These are phyloP conservation scores for Roridomyces roridus DNA, from an alignment of 768 basidiomycete species.

Conservation along the genomic window DNA sequence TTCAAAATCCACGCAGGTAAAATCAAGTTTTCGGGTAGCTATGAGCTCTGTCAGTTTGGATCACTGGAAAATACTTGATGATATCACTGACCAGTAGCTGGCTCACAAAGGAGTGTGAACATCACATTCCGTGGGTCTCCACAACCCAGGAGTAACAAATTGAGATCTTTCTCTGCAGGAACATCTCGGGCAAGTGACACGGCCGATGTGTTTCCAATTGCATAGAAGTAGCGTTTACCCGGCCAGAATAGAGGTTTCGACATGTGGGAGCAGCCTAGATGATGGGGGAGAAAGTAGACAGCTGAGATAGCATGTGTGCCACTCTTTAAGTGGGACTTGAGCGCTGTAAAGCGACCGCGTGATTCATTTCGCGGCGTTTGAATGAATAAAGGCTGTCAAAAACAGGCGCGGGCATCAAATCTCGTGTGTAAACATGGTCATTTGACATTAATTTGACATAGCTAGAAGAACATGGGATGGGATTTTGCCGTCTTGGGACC, in stretches of 20 bases:
- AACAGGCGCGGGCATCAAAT: no score
- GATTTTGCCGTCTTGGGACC: no score
- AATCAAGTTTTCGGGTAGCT: slow-evolving; percentile 44
- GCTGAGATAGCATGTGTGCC: no score
- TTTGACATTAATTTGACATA: no score
- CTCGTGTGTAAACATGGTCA: no score
- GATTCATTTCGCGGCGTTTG: no score
- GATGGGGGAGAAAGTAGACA: no score
- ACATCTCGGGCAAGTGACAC: slow-evolving; percentile 54
- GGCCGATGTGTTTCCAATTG: slow-evolving; percentile 67
- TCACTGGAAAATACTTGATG: not conserved
- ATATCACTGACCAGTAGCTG: slow-evolving; percentile 27
- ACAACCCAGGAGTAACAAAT: slow-evolving; percentile 59
- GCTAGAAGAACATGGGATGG: no score
- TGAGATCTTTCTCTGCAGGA: slow-evolving; percentile 49
- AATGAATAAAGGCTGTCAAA: no score
- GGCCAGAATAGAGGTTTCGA: slow-evolving; percentile 51
- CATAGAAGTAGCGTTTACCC: slow-evolving; percentile 56
- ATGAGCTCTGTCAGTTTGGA: not conserved
- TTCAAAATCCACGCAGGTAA: slow-evolving; percentile 59
- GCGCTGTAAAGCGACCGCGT: no score
- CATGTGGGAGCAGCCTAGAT: no score
- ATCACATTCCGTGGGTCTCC: slow-evolving; percentile 64
- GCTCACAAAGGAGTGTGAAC: slow-evolving; percentile 48
- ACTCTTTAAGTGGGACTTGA: no score